Base-by-base conservation (phyloP, 2,329 filamentous ascomycete genomes). In the Exophiala sp. region DNA sequence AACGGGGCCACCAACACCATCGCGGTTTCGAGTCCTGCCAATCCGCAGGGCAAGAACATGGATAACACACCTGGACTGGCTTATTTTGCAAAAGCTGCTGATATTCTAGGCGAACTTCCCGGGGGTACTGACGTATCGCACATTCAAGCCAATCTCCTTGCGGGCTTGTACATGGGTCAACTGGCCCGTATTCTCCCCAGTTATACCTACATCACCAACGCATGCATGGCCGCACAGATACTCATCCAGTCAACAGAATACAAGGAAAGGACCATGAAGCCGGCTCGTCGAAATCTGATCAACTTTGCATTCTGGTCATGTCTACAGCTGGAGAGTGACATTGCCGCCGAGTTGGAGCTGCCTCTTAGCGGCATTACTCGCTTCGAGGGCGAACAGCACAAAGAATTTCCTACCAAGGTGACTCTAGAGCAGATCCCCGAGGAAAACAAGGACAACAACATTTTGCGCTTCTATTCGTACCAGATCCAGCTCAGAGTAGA, bases 221-320 rank as follows among this genome's bases (percentile, higher is more conserved):
- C 83, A 5, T 81, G 81, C 42, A 74, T 81, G 51, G 78, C 80
- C 9, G 78, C 78, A 44, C 83, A 89, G 63, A 83, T 90, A 12
- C 83, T 96, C 29, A 81, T 96, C 59, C 82, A 90, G 72, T 83
- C 86, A 78, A 54, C 55, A 12, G 46, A 45, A 1, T 63, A 62
- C 50, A 44, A 55, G 20, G 21, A 47, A n/a, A 39, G 39, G 9
- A 51, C 39, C n/a, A 63, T 59, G 53, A 53, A 60, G 21, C 40
- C 47, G 18, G 36, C 52, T 5, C 44, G 52, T 18, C 52, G 57
- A 11, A 64, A 91, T 65, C 77, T 86, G 52, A 77, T 87, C 34
- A 77, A 87, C 11, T 80, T 95, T 63, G 87, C 89, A 0, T 96
- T 91, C 65, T 97, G 92, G 92, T 94, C 91, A 6, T 95, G 89